These are phyloP conservation scores for Nigrograna mackinnonii DNA, from an alignment of 2,329 filamentous ascomycete species.

Conservation along the genomic window DNA sequence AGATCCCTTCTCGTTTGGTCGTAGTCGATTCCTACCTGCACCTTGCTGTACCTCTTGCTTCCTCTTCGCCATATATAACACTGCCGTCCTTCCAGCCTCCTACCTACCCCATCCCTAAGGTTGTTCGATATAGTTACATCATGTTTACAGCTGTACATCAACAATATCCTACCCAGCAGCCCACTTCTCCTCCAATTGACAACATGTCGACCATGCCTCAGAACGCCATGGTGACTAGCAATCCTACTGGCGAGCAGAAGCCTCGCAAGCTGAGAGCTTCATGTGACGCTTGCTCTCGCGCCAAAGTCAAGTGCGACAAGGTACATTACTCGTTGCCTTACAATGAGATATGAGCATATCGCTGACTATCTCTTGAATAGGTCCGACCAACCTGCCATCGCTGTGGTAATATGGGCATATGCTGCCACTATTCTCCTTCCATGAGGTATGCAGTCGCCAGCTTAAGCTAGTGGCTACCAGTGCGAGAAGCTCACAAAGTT, in stretches of 20 bases:
- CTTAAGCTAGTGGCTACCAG: neutral
- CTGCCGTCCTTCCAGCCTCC: constrained; percentile 18
- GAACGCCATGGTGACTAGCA: constrained; percentile 21
- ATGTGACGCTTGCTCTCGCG: constrained; percentile 42
- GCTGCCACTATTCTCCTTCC: constrained; percentile 43
- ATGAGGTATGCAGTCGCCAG: constrained; percentile 33
- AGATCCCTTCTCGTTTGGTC: constrained; percentile 21
- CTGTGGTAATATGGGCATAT: constrained; percentile 41
- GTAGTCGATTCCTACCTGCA: constrained; percentile 19
- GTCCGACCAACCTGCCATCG: constrained; percentile 40
- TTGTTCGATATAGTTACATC: constrained; percentile 11
- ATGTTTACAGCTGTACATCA: constrained; percentile 37
- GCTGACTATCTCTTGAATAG: no score
- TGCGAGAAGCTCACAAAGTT: constrained; percentile 15
- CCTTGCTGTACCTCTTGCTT: constrained; percentile 13
- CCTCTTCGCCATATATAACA: constrained; percentile 34
- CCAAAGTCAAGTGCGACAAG: constrained; percentile 44
- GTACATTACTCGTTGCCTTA: neutral
- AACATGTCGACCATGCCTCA: constrained; percentile 13
- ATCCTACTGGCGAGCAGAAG: constrained; percentile 29
- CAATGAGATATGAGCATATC: neutral
- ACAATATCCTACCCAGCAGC: constrained; percentile 21
- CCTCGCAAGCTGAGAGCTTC: constrained; percentile 42
- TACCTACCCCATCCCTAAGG: constrained; percentile 12
- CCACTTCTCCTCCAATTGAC: constrained; percentile 26